phyloP scores from a whole-genome alignment of 2,329 filamentous ascomycete genomes.

The Clathrospora elynae region DNA sequence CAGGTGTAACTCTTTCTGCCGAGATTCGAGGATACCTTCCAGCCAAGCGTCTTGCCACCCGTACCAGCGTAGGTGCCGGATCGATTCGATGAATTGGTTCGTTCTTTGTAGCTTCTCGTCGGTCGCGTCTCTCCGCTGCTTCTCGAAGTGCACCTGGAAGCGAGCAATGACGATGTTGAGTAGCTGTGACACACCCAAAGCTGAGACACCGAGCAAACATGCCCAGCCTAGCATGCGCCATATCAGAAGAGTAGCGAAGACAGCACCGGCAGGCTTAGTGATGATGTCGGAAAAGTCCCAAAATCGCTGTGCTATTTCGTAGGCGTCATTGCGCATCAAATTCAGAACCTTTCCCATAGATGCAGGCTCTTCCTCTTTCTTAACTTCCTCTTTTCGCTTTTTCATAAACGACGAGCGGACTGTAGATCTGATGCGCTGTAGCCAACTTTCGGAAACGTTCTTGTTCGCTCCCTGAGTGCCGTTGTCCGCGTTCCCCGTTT shows the following conservation, averaged over 20 bases:
- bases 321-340: slow-evolving; percentile 79
- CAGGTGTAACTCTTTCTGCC: slow-evolving; percentile 69
- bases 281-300: slow-evolving; percentile 84
- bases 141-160: slow-evolving; percentile 70
- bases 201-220: slow-evolving; percentile 73
- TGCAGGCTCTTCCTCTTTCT: slow-evolving; percentile 61
- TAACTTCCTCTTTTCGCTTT: slow-evolving; percentile 31
- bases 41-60: slow-evolving; percentile 82
- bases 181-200: slow-evolving; percentile 70
- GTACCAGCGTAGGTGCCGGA: slow-evolving; percentile 80
- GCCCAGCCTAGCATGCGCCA: slow-evolving; percentile 81
- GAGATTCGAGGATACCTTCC: slow-evolving; percentile 67
- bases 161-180: slow-evolving; percentile 72
- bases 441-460: slow-evolving; percentile 4
- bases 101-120: slow-evolving; percentile 80
- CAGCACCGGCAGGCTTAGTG: slow-evolving; percentile 75
- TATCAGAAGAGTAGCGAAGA: slow-evolving; percentile 74
- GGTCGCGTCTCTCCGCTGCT: slow-evolving; percentile 71
- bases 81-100: slow-evolving; percentile 84
- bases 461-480: slow-evolving; percentile 10
- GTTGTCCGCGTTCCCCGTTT: slow-evolving; percentile 21
- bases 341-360: slow-evolving; percentile 92
- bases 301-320: slow-evolving; percentile 80
- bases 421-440: slow-evolving; percentile 13
- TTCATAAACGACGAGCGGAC: slow-evolving; percentile 26